Base-by-base conservation (phyloP, 805 yeast genomes). In the Hanseniaspora clermontiae region DNA sequence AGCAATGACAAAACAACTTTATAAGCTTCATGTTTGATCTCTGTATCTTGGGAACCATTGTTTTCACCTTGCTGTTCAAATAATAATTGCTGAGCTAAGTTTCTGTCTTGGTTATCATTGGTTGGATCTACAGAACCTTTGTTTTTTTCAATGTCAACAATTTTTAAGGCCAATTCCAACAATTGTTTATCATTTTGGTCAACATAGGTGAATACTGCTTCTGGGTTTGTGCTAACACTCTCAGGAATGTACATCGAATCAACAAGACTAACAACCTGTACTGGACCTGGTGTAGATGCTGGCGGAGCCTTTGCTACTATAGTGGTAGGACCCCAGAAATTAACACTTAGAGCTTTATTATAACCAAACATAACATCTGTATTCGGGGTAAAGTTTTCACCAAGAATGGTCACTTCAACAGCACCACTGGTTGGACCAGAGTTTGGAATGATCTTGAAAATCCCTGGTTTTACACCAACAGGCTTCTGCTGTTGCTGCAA, bases 371-470 rank as follows among this genome's bases (percentile, higher is more conserved):
- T 84, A 15, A 91, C 96, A 27, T 74, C 73, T 58, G 91, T 72
- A 0, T 95, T 96, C 17, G 84, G 85, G 55, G 83, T 81, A 74
- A 93, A 93, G 58, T 88, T 86, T 50, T 82, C 77, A 2, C 98
- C 98, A 46, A 93, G 73, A 51, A 93, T 72, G 0, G 98, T 93
- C 8, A 93, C 87, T 68, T 93, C 99, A 45, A 90, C 83, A 17
- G 98, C 99, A 61, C 99, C 99, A 60, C 96, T 77, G 12, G 89
- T 78, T 10, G 97, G 95, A 2, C 99, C 99, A 67, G 87, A 93
- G 0, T 95, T 84, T 1, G 99, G 99, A 58, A 93, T 90, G 11
- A 93, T 84, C 58, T 96, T 77, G 67, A 88, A 91, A 54, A 91
- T 83, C 0, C 77, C 66, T 1, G 95, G 95, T 20, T 27, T 39